Conservation (phyloP, 768 basidiomycete species). For the Rubroboletus pulcherrimus region DNA sequence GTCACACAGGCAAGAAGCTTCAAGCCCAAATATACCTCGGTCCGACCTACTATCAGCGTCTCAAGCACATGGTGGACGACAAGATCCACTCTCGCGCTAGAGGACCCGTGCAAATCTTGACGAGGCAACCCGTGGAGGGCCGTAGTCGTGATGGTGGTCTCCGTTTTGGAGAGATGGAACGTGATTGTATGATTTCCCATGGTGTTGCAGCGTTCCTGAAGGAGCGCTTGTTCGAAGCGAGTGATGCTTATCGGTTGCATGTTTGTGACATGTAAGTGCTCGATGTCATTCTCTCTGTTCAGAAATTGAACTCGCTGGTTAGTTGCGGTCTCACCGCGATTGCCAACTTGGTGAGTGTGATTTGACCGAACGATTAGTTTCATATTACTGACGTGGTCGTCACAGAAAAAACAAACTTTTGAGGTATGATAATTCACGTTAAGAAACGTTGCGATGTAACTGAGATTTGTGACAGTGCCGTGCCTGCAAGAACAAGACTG, state of each 20-base stretch:
- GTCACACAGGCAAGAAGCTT: constrained; percentile 96
- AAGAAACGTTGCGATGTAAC: neutral
- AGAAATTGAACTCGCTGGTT: constrained; percentile 9
- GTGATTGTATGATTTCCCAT: constrained; percentile 99
- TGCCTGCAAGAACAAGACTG: constrained; percentile 95
- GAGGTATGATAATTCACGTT: constrained; percentile 47
- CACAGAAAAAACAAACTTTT: constrained; percentile 94
- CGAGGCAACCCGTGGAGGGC: constrained; percentile 97
- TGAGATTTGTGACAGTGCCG: constrained; percentile 55
- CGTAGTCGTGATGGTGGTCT: constrained; percentile 97
- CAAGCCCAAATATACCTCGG: constrained; percentile 98
- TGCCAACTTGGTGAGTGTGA: constrained; percentile 78
- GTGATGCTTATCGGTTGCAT: constrained; percentile 89
- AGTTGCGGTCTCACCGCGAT: constrained; percentile 96
- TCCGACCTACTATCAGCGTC: constrained; percentile 96
- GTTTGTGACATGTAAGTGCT: constrained; percentile 89
- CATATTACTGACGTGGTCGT: constrained; percentile 7
- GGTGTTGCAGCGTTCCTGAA: constrained; percentile 98
- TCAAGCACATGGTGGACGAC: constrained; percentile 99
- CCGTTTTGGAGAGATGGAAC: constrained; percentile 99
- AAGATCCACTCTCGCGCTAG: constrained; percentile 98
- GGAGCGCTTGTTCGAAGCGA: constrained; percentile 92
- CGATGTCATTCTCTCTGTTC: neutral
- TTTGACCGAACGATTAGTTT: neutral
- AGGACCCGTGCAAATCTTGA: constrained; percentile 97